phyloP scores from a whole-genome alignment of 768 basidiomycete genomes.

The Leccinellum luteum region DNA sequence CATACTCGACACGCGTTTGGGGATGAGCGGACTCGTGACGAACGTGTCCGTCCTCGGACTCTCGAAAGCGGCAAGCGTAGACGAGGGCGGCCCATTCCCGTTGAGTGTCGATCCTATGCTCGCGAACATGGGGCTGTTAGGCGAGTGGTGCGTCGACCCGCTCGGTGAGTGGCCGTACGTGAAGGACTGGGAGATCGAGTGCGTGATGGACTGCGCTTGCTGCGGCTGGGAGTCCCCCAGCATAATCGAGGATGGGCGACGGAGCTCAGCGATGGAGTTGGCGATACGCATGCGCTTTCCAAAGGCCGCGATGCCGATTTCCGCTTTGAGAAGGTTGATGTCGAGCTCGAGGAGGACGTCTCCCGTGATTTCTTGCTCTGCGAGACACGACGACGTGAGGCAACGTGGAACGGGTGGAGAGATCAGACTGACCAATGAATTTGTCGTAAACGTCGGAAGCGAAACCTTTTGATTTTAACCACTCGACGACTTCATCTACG shows the following conservation, averaged over 20 bases:
- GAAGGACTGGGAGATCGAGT: slow-evolving; percentile 31
- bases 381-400: slow-evolving; percentile 1
- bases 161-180: slow-evolving; percentile 32
- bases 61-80: slow-evolving; percentile 31
- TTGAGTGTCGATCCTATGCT: slow-evolving; percentile 30
- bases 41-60: slow-evolving; percentile 27
- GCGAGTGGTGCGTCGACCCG: slow-evolving; percentile 44
- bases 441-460: slow-evolving; percentile 79
- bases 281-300: slow-evolving; percentile 93
- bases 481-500: slow-evolving; percentile 85
- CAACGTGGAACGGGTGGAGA: not conserved
- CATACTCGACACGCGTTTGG: slow-evolving; percentile 27
- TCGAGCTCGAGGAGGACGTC: slow-evolving; percentile 96
- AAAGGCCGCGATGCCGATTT: slow-evolving; percentile 91
- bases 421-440: slow-evolving; percentile 66
- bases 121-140: slow-evolving; percentile 38
- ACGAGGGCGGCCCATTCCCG: slow-evolving; percentile 18
- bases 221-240: slow-evolving; percentile 47
- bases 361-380: slow-evolving; percentile 98
- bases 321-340: slow-evolving; percentile 82
- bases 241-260: slow-evolving; percentile 62
- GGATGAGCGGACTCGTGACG: slow-evolving; percentile 10
- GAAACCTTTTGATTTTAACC: slow-evolving; percentile 83
- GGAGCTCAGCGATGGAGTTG: slow-evolving; percentile 88
- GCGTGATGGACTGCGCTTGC: slow-evolving; percentile 29